Evolutionary conservation across 257 asterid genomes (phyloP), one percentile per base, ranked within the genome.

Genomic region (Linderniella brevidens): DNA sequence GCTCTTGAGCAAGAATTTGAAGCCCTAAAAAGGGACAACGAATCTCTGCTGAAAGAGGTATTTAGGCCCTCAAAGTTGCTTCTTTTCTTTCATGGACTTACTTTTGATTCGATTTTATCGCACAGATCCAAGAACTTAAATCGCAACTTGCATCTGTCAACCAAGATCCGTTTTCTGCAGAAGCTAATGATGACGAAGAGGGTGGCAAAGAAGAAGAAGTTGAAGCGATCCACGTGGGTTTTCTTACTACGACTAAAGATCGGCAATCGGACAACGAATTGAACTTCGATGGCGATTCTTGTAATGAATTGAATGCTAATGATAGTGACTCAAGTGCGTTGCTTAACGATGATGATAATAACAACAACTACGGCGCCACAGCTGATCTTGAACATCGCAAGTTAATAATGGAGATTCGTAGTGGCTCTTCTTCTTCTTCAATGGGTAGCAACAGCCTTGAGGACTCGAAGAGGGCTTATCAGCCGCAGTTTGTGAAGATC

Each of bases 291-390:
- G n/a, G n/a, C n/a, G 32, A 18, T 43, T 43, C 48, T 8, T 4
- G 3, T 15, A 43, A n/a, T 4, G 18, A 11, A 3, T 5, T 8
- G 18, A 3, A 8, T 11, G 3, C 10, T 15, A n/a, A 92, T 13
- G 87, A 85, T 6, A 74, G 78, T 46, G 95, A 88, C 44, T 69
- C 97, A 11, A 88, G 97, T 53, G 90, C 95, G 1, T 76, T 88
- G 48, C 56, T 84, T 68, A 80, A 83, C 16, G 90, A 84, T 17
- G 95, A 75, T 0, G 60, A 50, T 46, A 69, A 57, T 47, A 57
- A 35, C 20, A 70, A n/a, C n/a, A n/a, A n/a, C n/a, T n/a, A n/a
- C n/a, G n/a, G n/a, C n/a, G 79, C 36, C 40, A n/a, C 13, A 50
- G 57, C 49, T 59, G n/a, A n/a, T n/a, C 75, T 56, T 50, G 37